Evolutionary conservation across 208 protist species (phyloP).

Genomic region (Lotmaria passim): DNA sequence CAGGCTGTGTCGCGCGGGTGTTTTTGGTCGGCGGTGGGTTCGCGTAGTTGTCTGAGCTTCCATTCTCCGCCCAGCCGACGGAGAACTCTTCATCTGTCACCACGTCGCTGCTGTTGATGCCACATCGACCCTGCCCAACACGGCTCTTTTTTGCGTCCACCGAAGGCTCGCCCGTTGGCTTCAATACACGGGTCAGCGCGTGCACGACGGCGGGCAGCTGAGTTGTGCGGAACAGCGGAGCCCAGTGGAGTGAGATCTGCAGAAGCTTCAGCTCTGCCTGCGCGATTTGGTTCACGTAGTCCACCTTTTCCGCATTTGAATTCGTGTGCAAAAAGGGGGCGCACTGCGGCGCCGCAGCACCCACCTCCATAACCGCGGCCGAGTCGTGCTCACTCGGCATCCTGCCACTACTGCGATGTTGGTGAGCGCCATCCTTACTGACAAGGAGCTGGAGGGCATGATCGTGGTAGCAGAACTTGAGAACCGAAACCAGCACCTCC

Average conservation of each 20-base stretch:
- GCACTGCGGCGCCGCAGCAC: too few species aligned
- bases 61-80: too few species aligned
- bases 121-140: background rate
- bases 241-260: conserved; percentile 24
- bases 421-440: background rate
- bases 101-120: background rate
- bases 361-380: background rate
- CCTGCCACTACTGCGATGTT: background rate
- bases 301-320: too few species aligned
- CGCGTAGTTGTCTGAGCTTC: too few species aligned
- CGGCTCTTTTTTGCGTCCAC: too few species aligned
- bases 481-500: conserved; percentile 1
- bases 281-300: conserved; percentile 9
- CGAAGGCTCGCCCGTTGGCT: background rate
- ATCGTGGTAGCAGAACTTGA: conserved; percentile 22
- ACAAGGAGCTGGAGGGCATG: conserved; percentile 17
- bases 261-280: background rate
- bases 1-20: background rate
- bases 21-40: too few species aligned
- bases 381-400: background rate
- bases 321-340: too few species aligned
- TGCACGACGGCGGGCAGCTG: conserved; percentile 21
- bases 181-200: background rate
- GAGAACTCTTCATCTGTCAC: background rate
- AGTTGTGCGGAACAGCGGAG: conserved; percentile 26